A percentile compares a stretch with the other conserved stretches of the same genome.
Conservation (phyloP, 176 grass and related monocot genomes). For the Triticum timopheevii region DNA sequence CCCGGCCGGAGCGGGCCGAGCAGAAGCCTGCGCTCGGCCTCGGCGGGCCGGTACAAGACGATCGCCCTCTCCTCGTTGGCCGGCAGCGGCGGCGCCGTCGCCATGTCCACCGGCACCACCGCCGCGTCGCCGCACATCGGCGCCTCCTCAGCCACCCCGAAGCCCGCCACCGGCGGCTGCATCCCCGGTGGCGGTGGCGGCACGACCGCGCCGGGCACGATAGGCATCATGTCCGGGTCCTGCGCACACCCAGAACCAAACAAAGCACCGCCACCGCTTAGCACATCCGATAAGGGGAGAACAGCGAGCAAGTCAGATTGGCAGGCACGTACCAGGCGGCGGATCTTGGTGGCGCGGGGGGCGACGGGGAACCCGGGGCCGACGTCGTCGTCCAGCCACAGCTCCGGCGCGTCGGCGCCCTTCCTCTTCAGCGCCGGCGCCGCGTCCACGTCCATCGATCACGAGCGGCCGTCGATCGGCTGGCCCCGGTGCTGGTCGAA, state of each 20-base stretch:
- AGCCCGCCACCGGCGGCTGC: background rate
- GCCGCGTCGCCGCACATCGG: background rate
- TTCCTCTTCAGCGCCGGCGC: conserved; percentile 29
- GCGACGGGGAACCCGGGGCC: background rate
- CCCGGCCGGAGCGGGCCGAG: conserved; percentile 24
- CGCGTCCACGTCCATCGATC: background rate
- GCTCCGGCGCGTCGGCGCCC: background rate
- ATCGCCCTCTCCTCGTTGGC: conserved; percentile 28
- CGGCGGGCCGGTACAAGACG: conserved; percentile 41
- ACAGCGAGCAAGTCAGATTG: no score
- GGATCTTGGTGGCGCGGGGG: conserved; percentile 29
- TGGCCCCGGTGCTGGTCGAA: background rate
- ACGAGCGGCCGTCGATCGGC: background rate
- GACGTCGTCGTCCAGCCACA: background rate
- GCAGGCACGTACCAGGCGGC: conserved; percentile 11
- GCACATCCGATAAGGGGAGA: no score
- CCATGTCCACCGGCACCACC: background rate
- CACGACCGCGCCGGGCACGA: background rate
- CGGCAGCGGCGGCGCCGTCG: background rate
- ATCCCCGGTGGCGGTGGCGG: background rate
- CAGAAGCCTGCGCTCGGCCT: conserved; percentile 30
- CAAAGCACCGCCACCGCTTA: background rate
- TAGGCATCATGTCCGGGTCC: background rate
- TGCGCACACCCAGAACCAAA: background rate
- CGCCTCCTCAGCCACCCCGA: background rate